Conservation (phyloP, 371 early-diverging fungal genomes). For the Funneliformis caledonium region DNA sequence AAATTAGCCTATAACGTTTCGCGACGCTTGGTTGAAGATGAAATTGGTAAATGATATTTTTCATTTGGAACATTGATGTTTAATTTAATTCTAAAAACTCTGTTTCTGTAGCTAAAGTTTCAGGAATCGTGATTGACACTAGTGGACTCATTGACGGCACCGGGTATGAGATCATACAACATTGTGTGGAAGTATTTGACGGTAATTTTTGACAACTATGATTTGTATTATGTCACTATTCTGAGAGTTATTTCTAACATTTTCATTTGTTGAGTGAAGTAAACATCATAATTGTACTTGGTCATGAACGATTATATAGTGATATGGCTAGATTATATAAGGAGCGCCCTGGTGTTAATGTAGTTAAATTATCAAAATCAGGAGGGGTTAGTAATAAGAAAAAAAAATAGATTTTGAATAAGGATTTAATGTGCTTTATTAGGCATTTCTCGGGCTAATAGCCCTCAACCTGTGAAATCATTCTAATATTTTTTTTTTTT, state of each 20-base stretch:
- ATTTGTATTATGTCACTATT: neutral
- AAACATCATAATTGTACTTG: slow-evolving; percentile 85
- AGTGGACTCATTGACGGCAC: slow-evolving; percentile 62
- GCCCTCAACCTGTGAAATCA: neutral
- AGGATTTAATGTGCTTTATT: no score
- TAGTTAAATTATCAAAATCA: slow-evolving; percentile 88
- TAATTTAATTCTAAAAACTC: neutral
- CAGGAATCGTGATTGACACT: slow-evolving; percentile 75
- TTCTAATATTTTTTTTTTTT: neutral
- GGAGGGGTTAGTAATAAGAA: slow-evolving; percentile 76
- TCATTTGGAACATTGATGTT: neutral
- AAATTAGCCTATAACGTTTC: slow-evolving; percentile 68
- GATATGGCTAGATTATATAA: slow-evolving; percentile 68
- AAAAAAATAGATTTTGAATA: neutral
- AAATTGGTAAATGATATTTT: slow-evolving; percentile 52
- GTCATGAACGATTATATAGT: slow-evolving; percentile 91
- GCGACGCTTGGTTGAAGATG: slow-evolving; percentile 68
- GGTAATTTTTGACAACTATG: slow-evolving; percentile 51
- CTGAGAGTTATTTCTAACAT: neutral
- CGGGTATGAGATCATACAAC: slow-evolving; percentile 68
- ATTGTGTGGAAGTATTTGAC: slow-evolving; percentile 67
- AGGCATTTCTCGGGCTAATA: no score
- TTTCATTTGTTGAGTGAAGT: slow-evolving; percentile 51
- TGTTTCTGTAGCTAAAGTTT: slow-evolving; percentile 48
- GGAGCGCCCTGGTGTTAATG: slow-evolving; percentile 56